phyloP scores from a whole-genome alignment of 495 filamentous ascomycete species.

The Aspergillus taichungensis region DNA sequence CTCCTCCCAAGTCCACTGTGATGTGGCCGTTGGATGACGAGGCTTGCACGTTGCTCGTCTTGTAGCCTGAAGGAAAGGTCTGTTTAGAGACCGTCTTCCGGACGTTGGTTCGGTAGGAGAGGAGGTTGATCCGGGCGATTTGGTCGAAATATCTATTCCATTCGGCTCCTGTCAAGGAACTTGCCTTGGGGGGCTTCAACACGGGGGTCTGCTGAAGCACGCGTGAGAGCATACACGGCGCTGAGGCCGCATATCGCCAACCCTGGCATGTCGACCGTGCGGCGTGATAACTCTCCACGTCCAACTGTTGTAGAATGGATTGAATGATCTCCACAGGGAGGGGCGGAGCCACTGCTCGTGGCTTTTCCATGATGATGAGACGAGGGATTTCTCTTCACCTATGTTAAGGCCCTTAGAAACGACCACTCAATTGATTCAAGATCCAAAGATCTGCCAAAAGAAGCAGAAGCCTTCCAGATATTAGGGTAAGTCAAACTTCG shows the following conservation, averaged over 20 bases:
- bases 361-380: background rate
- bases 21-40: slow-evolving; percentile 7
- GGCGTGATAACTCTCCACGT: slow-evolving; percentile 10
- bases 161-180: slow-evolving; percentile 4
- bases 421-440: too few relatives aligned
- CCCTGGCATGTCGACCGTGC: slow-evolving; percentile 8
- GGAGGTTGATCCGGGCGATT: slow-evolving; percentile 7
- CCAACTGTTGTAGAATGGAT: slow-evolving; percentile 8
- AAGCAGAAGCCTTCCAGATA: too few relatives aligned
- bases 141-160: slow-evolving; percentile 14
- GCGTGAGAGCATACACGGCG: slow-evolving; percentile 7
- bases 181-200: slow-evolving; percentile 4
- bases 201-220: slow-evolving; percentile 8
- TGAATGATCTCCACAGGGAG: slow-evolving; percentile 17
- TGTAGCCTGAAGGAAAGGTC: slow-evolving; percentile 4
- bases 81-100: slow-evolving; percentile 3
- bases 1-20: slow-evolving; percentile 8
- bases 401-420: too few relatives aligned
- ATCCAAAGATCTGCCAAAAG: too few relatives aligned
- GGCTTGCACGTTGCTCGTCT: background rate
- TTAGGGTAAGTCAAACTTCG: too few relatives aligned
- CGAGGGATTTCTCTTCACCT: background rate
- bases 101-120: slow-evolving; percentile 3
- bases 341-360: slow-evolving; percentile 1
- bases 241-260: slow-evolving; percentile 13